These are phyloP conservation scores for Fusarium sp. DNA, from an alignment of 2,329 filamentous ascomycete genomes.

Conservation along the genomic window DNA sequence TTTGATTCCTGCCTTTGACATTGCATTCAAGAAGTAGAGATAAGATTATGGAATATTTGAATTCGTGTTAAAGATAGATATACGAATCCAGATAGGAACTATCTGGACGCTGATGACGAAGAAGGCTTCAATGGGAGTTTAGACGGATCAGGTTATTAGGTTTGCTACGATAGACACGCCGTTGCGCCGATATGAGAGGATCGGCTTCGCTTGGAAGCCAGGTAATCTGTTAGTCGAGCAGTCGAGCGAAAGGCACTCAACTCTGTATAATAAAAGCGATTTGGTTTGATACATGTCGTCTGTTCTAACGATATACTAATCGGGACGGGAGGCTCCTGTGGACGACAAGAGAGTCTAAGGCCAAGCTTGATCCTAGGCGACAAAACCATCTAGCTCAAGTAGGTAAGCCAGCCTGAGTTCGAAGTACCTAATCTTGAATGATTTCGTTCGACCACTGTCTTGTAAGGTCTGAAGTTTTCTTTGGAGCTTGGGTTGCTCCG, in stretches of 20 bases:
- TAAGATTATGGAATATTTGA: constrained; percentile 1
- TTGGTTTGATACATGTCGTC: constrained; percentile 39
- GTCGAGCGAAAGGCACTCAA: constrained; percentile 38
- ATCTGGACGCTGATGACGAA: constrained; percentile 15
- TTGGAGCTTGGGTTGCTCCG: neutral
- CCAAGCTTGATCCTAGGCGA: neutral
- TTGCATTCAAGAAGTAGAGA: constrained; percentile 48
- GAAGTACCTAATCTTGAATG: neutral
- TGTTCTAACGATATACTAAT: too few relatives aligned
- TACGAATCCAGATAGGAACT: constrained; percentile 26
- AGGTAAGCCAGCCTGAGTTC: neutral
- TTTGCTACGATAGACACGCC: constrained; percentile 38
- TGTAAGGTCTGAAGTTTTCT: neutral
- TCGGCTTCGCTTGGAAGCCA: constrained; percentile 13
- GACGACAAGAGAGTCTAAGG: neutral
- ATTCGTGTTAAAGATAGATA: constrained; percentile 22
- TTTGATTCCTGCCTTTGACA: constrained; percentile 89
- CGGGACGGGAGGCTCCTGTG: neutral
- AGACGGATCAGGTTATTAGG: constrained; percentile 35
- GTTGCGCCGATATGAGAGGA: constrained; percentile 20
- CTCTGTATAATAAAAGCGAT: constrained; percentile 45
- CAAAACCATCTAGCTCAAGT: too few relatives aligned
- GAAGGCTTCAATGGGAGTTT: constrained; percentile 29
- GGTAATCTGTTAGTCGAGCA: constrained; percentile 12
- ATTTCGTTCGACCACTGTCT: neutral